Evolutionary conservation across 768 basidiomycete species (phyloP), one percentile per base, ranked within the genome.

Genomic region (Suillus decipiens): DNA sequence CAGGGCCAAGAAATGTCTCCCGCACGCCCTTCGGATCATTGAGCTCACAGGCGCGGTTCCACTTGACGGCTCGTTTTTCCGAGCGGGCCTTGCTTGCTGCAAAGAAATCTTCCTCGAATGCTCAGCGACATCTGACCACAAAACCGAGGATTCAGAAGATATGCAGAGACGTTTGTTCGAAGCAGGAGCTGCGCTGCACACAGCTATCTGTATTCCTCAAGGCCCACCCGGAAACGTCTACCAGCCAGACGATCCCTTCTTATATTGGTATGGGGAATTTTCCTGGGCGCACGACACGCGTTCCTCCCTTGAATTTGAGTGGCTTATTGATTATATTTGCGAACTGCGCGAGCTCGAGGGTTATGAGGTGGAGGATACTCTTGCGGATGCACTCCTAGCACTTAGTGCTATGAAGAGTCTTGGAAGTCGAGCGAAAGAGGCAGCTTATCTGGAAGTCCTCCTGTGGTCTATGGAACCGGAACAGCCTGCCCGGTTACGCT

Each of bases 321-420:
- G 64, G 62, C 34, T 64, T 36, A 19, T 63, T 9, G 64, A 63
- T 41, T 64, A 63, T 22, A 8, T 48, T 17, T 36, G 56, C 45
- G 45, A 63, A 34, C 54, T 56, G 41, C 47, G 58, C 31, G 43
- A 41, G 28, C 48, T 48, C 24, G 55, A 64, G 39, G 42, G 41
- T n/a, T 39, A 34, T 22, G 64, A 57, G 10, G 56, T 57, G 19
- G 56, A 57, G 39, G 56, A 57, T 12, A 42, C 64, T 14, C 53
- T 64, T 45, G 62, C 62, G 10, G 64, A 64, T 36, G 64, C 63
- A 31, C 47, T 64, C 51, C 62, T 56, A 8, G 61, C 50, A 37
- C 37, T 63, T 24, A 58, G 64, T 39, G 55, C 45, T 42, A 56
- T 64, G 54, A 22, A 22, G 14, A 45, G 47, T 33, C 41, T 64